phyloP scores from a whole-genome alignment of 371 early-diverging fungal species.

The Circinella umbellata region DNA sequence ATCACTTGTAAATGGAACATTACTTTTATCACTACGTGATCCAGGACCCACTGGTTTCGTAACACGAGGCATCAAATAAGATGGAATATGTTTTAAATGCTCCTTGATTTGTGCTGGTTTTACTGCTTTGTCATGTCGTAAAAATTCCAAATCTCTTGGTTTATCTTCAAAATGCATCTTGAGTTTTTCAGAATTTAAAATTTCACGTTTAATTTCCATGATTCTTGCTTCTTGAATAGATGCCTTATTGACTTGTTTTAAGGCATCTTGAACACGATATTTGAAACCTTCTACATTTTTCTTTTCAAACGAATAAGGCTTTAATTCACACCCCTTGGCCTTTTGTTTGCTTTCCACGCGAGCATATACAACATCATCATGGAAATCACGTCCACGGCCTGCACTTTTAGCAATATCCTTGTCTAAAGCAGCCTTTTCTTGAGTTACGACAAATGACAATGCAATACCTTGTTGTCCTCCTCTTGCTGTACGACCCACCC shows the following conservation, averaged over 20 bases:
- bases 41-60: conserved; percentile 39
- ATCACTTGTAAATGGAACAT: conserved; percentile 38
- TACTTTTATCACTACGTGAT: conserved; percentile 14
- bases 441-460: conserved; percentile 80
- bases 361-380: conserved; percentile 73
- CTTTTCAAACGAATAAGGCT: conserved; percentile 88
- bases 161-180: conserved; percentile 97
- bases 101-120: conserved; percentile 80
- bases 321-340: conserved; percentile 67
- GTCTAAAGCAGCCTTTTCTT: conserved; percentile 39
- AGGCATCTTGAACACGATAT: conserved; percentile 90
- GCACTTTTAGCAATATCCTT: conserved; percentile 34
- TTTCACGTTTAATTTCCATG: conserved; percentile 92
- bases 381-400: conserved; percentile 41
- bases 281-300: conserved; percentile 88
- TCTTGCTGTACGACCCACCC: conserved; percentile 97
- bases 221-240: conserved; percentile 89
- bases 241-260: conserved; percentile 77
- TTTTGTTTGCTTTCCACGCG: conserved; percentile 75
- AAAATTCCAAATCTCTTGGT: conserved; percentile 88
- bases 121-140: conserved; percentile 91
- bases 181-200: conserved; percentile 92
- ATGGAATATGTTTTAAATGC: conserved; percentile 93
- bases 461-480: conserved; percentile 91
- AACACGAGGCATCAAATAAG: conserved; percentile 84